Percentiles rank a stretch among this genome's conserved stretches.
Conservation (phyloP, 495 filamentous ascomycete species). For the Parathielavia appendiculata region DNA sequence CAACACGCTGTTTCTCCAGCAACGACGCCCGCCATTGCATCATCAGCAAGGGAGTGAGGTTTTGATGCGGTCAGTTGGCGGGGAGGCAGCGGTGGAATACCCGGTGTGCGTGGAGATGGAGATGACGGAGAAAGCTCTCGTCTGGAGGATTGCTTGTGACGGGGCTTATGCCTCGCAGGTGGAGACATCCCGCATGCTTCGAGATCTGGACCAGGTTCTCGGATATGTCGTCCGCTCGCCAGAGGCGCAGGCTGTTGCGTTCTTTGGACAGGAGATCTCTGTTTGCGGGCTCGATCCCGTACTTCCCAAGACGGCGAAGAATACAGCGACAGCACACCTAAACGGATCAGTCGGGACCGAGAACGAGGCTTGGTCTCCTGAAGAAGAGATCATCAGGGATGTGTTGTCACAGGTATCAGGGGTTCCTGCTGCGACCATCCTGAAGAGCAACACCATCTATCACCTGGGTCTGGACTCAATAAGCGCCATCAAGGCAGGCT, state of each 20-base stretch:
- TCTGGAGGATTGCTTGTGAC: slow-evolving; percentile 69
- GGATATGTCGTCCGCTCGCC: slow-evolving; percentile 44
- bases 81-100: slow-evolving; percentile 64
- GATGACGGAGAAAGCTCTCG: slow-evolving; percentile 43
- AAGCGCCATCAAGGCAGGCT: slow-evolving; percentile 69
- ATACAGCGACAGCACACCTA: too few species aligned
- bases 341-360: neutral
- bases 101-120: slow-evolving; percentile 79
- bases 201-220: slow-evolving; percentile 52
- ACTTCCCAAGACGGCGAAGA: neutral
- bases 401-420: slow-evolving; percentile 61
- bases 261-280: slow-evolving; percentile 40
- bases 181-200: slow-evolving; percentile 45
- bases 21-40: slow-evolving; percentile 29
- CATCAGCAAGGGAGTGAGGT: neutral
- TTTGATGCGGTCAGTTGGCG: slow-evolving; percentile 52
- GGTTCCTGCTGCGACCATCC: slow-evolving; percentile 55
- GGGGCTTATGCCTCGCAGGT: slow-evolving; percentile 41
- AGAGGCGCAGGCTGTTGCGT: slow-evolving; percentile 47
- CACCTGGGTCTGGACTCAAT: slow-evolving; percentile 88
- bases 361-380: slow-evolving; percentile 36
- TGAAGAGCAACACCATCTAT: slow-evolving; percentile 64
- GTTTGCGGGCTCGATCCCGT: slow-evolving; percentile 49
- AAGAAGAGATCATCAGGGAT: slow-evolving; percentile 51
- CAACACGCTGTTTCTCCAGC: slow-evolving; percentile 69